Evolutionary conservation across 1,284 basidiomycete genomes (phyloP), one percentile per base, ranked within the genome.

Genomic region (Puccinia triticina): DNA sequence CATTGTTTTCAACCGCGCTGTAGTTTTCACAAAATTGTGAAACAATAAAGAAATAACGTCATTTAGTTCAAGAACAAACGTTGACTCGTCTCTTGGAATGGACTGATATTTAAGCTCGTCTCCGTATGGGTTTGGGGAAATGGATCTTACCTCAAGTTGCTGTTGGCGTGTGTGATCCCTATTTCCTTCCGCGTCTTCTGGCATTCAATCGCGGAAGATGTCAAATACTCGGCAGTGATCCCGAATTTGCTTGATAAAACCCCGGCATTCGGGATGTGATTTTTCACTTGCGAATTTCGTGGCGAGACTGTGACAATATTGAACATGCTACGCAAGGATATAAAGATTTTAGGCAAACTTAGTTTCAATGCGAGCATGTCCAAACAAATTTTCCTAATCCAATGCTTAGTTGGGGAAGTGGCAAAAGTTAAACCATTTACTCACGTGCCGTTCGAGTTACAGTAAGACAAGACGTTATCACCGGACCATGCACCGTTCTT

Each of bases 371-470:
- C 26, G 5, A 14, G 46, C 18, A 21, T 34, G 21, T 34, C 5
- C 5, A 32, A 61, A 18, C 4, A 16, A 16, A 50, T 50, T n/a
- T n/a, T n/a, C n/a, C n/a, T 50, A 16, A 16, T n/a, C n/a, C n/a
- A n/a, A n/a, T n/a, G n/a, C n/a, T n/a, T n/a, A n/a, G n/a, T n/a
- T n/a, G n/a, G 48, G 16, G 18, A 18, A 21, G n/a, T 43, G 40
- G 4, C 7, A 43, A 43, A 64, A 66, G 23, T 23, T 10, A 40
- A 43, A 48, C 0, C 26, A 12, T 43, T 71, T n/a, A 46, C 78
- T 73, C 46, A 81, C 78, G 78, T 81, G 55, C 78, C 78, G 43
- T 81, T 81, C n/a, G 64, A 53, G 43, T 72, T 64, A 53, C 78
- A 81, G 57, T 50, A 81, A 61, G 78, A 81, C 29, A 81, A 23